These are phyloP conservation scores for Monosporascus cannonballus DNA, from an alignment of 2,329 filamentous ascomycete species.

Conservation along the genomic window DNA sequence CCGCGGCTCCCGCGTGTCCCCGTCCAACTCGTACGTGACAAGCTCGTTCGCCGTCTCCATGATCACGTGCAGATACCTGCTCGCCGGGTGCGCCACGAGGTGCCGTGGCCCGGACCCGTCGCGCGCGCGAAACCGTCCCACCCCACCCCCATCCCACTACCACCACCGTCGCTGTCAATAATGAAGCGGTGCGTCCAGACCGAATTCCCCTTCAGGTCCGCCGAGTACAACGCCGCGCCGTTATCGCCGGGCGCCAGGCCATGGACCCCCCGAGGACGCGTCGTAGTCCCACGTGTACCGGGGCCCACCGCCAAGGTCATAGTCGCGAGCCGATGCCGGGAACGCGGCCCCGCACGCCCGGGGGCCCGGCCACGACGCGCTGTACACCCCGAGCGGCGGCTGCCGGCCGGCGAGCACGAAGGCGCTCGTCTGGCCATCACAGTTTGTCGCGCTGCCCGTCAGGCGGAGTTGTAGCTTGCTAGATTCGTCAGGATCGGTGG, in stretches of 20 bases:
- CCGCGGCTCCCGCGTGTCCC: neutral
- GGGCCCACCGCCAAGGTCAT: no score
- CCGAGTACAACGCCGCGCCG: constrained; percentile 10
- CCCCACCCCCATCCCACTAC: neutral
- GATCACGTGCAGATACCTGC: constrained; percentile 12
- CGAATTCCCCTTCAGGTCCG: constrained; percentile 12
- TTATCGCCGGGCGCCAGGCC: constrained; percentile 11
- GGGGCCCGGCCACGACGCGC: constrained; percentile 9
- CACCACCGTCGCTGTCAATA: neutral
- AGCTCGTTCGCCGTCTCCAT: constrained; percentile 12
- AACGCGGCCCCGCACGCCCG: constrained; percentile 14
- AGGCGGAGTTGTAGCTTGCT: neutral
- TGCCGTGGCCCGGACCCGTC: constrained; percentile 10
- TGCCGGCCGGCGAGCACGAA: constrained; percentile 6
- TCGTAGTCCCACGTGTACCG: constrained; percentile 8
- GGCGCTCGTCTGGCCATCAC: constrained; percentile 8
- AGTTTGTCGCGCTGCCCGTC: constrained; percentile 1
- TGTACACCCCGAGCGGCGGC: constrained; percentile 10
- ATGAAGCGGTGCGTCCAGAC: constrained; percentile 15
- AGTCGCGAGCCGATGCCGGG: neutral
- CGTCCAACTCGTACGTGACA: constrained; percentile 5
- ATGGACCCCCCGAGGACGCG: constrained; percentile 10
- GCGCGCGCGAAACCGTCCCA: neutral
- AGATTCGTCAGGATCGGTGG: neutral
- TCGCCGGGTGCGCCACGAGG: constrained; percentile 7